phyloP scores from a whole-genome alignment of 2,329 filamentous ascomycete species.

The Helotiales sp. region DNA sequence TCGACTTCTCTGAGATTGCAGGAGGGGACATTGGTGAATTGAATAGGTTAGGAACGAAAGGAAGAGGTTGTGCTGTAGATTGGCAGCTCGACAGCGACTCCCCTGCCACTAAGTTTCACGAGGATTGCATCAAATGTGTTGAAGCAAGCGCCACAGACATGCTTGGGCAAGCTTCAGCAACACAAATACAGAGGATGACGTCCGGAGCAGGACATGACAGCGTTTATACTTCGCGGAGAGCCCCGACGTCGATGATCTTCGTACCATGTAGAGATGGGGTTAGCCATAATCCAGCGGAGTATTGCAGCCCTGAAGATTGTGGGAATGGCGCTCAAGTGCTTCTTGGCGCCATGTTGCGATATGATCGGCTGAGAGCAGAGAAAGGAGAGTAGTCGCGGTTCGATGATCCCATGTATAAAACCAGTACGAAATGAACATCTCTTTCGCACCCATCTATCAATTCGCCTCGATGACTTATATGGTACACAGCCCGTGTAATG shows the following conservation, averaged over 20 bases:
- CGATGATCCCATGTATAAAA: neutral
- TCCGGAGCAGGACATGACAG: slow-evolving; percentile 67
- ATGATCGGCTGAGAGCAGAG: slow-evolving; percentile 36
- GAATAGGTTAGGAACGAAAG: slow-evolving; percentile 44
- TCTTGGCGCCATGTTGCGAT: slow-evolving; percentile 43
- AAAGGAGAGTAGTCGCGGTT: slow-evolving; percentile 12
- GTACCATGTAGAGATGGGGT: slow-evolving; percentile 63
- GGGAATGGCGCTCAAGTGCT: slow-evolving; percentile 53
- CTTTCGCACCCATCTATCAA: slow-evolving; percentile 26
- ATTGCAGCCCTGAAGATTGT: slow-evolving; percentile 60
- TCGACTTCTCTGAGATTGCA: slow-evolving; percentile 61
- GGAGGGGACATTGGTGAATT: slow-evolving; percentile 51
- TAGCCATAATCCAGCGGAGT: slow-evolving; percentile 65
- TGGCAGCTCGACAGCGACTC: slow-evolving; percentile 64
- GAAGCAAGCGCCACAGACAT: slow-evolving; percentile 57
- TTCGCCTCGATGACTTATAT: slow-evolving; percentile 33
- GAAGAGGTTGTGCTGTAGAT: slow-evolving; percentile 52
- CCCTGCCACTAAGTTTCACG: slow-evolving; percentile 63
- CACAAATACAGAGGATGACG: slow-evolving; percentile 52
- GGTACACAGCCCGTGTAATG: slow-evolving; percentile 29
- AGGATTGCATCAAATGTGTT: slow-evolving; percentile 67
- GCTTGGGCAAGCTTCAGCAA: slow-evolving; percentile 49
- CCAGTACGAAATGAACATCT: neutral
- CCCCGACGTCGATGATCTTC: slow-evolving; percentile 66
- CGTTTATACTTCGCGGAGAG: slow-evolving; percentile 58